A percentile compares a stretch with the other conserved stretches of the same genome.
phyloP scores from a whole-genome alignment of 2,329 filamentous ascomycete species.

The Fusarium fracticaudum region DNA sequence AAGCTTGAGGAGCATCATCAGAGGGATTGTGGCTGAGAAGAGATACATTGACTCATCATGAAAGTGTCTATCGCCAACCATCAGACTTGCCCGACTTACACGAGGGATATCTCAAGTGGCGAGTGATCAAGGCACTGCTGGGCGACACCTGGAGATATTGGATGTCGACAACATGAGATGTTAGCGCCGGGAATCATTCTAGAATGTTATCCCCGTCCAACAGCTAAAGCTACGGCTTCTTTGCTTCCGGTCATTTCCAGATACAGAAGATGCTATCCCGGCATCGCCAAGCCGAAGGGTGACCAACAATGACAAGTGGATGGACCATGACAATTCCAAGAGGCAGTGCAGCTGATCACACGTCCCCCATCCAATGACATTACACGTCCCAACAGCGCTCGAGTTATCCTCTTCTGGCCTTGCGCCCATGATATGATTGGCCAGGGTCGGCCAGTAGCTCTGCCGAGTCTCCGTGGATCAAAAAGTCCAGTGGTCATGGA shows the following conservation, averaged over 20 bases:
- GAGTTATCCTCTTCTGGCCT: not conserved
- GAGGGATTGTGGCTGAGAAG: not conserved
- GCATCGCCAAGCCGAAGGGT: conserved; percentile 20
- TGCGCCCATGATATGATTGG: conserved; percentile 22
- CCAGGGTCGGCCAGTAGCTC: conserved; percentile 11
- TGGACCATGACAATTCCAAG: conserved; percentile 6
- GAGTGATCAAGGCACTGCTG: conserved; percentile 9
- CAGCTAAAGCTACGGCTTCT: not conserved
- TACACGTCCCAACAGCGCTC: not conserved
- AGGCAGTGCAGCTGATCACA: conserved; percentile 33
- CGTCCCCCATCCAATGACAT: conserved; percentile 7
- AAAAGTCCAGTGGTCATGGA: conserved; percentile 22
- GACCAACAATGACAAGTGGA: conserved; percentile 27
- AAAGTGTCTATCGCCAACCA: too few species aligned
- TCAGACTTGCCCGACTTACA: not conserved
- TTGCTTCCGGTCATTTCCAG: conserved; percentile 20
- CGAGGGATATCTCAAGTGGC: conserved; percentile 10
- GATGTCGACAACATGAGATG: not conserved
- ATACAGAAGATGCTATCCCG: conserved; percentile 20
- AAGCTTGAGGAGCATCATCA: not conserved
- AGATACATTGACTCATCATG: not conserved
- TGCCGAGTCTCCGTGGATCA: conserved; percentile 14
- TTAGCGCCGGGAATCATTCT: conserved; percentile 24
- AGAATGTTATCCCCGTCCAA: conserved; percentile 11
- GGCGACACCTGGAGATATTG: not conserved